phyloP scores from a whole-genome alignment of 352 stramenopile species.

The Phytopythium aichiense region DNA sequence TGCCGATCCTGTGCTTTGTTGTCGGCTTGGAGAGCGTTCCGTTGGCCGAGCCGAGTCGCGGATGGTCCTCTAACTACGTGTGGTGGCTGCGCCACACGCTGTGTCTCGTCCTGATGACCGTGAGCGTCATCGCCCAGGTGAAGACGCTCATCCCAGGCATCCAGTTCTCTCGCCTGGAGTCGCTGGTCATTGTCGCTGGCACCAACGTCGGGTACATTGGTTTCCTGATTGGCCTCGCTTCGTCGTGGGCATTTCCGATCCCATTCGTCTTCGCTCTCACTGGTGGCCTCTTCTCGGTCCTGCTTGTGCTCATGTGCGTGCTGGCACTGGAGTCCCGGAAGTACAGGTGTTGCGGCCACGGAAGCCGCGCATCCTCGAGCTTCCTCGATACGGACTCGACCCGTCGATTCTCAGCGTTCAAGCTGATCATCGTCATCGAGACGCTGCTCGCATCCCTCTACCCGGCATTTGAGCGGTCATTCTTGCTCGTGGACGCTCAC shows the following conservation, averaged over 20 bases:
- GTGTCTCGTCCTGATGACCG: not conserved
- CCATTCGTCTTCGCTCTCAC: constrained; percentile 25
- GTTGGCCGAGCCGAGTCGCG: not conserved
- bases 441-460: constrained; percentile 10
- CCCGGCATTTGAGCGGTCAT: constrained; percentile 14
- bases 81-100: constrained; percentile 7
- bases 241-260: constrained; percentile 18
- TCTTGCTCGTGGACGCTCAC: constrained; percentile 2
- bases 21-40: constrained; percentile 3
- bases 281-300: constrained; percentile 9
- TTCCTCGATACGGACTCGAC: not conserved
- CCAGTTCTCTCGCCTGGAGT: not conserved
- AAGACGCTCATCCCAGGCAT: not conserved
- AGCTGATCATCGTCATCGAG: not conserved
- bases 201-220: constrained; percentile 15
- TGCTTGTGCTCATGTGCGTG: constrained; percentile 11
- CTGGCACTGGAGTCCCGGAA: constrained; percentile 7
- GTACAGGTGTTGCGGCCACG: too few species aligned
- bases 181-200: not conserved
- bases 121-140: constrained; percentile 2
- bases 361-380: not conserved
- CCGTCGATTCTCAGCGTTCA: constrained; percentile 3
- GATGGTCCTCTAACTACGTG: not conserved
- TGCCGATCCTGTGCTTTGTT: constrained; percentile 7
- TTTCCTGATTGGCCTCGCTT: constrained; percentile 15